Conservation (phyloP, 345 rosid species). For the Salix koriyanagi region DNA sequence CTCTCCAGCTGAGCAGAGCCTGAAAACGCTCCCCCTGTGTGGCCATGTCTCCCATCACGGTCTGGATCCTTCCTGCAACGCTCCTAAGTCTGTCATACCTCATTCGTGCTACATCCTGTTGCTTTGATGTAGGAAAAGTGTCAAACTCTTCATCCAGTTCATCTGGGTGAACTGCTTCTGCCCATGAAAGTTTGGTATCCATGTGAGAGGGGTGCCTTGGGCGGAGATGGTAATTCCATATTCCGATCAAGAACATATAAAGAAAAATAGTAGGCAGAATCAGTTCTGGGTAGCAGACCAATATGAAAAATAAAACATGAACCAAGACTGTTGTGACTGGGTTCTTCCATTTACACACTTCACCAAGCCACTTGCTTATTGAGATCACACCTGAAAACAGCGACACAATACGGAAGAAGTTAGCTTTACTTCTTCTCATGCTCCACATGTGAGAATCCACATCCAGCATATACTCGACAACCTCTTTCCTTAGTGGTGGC, state of each 20-base stretch:
- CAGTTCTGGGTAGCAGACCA: constrained; percentile 31
- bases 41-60: constrained; percentile 33
- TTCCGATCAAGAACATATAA: constrained; percentile 30
- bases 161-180: constrained; percentile 28
- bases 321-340: constrained; percentile 20
- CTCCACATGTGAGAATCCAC: constrained; percentile 38
- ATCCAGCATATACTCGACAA: constrained; percentile 33
- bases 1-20: constrained; percentile 34
- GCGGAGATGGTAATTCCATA: constrained; percentile 27
- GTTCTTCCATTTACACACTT: constrained; percentile 29
- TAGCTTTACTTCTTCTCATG: constrained; percentile 36
- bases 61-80: constrained; percentile 32
- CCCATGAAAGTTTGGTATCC: constrained; percentile 32
- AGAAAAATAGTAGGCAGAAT: constrained; percentile 28
- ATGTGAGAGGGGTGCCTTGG: constrained; percentile 35
- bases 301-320: constrained; percentile 21
- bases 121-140: constrained; percentile 27
- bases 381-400: constrained; percentile 21
- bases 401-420: constrained; percentile 26
- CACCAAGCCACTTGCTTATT: constrained; percentile 28
- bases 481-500: constrained; percentile 33
- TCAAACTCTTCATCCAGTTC: constrained; percentile 34
- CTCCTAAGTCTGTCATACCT: constrained; percentile 33
- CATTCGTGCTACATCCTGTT: constrained; percentile 20
- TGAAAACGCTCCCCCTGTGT: constrained; percentile 34